Percentiles rank a stretch among this genome's conserved stretches.
Evolutionary conservation across 2,329 filamentous ascomycete genomes (phyloP).

Genomic region (Calcarisporium arbuscula): DNA sequence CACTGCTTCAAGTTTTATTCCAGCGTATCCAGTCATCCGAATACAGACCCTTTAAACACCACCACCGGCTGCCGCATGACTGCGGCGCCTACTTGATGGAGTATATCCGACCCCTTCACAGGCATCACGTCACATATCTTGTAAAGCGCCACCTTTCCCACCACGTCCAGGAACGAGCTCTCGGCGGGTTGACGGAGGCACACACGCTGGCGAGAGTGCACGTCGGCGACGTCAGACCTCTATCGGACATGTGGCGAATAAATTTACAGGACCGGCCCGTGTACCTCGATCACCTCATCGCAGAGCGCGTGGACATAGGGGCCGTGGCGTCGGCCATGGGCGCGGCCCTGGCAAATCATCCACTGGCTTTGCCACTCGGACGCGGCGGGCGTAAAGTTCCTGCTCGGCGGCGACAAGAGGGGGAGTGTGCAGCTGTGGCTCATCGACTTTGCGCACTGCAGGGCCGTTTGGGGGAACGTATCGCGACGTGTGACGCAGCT

Average conservation of each 20-base stretch:
- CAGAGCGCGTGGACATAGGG: conserved; percentile 2
- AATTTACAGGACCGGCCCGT: conserved; percentile 10
- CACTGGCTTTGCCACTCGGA: conserved; percentile 18
- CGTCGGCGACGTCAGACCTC: conserved; percentile 8
- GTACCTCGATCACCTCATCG: conserved; percentile 16
- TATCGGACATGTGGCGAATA: conserved; percentile 9
- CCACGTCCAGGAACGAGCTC: conserved; percentile 8
- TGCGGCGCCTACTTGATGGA: conserved; percentile 11
- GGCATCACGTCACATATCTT: conserved; percentile 10
- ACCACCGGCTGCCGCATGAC: conserved; percentile 6
- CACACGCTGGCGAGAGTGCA: conserved; percentile 11
- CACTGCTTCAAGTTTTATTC: too few relatives aligned
- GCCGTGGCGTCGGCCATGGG: conserved; percentile 14
- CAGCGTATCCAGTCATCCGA: too few relatives aligned
- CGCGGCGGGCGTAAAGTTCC: conserved; percentile 16
- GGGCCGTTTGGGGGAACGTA: conserved; percentile 3
- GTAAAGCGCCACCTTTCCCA: conserved; percentile 8
- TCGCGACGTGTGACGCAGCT: conserved; percentile 10
- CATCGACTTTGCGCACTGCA: conserved; percentile 16
- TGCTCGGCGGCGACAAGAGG: conserved; percentile 10
- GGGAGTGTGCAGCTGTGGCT: conserved; percentile 13
- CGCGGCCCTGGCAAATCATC: conserved; percentile 14
- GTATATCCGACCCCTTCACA: conserved; percentile 10
- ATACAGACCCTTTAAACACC: conserved; percentile 4
- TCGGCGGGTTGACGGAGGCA: conserved; percentile 2